Conservation (phyloP, 1,284 basidiomycete genomes). For the Schizophyllum commune region DNA sequence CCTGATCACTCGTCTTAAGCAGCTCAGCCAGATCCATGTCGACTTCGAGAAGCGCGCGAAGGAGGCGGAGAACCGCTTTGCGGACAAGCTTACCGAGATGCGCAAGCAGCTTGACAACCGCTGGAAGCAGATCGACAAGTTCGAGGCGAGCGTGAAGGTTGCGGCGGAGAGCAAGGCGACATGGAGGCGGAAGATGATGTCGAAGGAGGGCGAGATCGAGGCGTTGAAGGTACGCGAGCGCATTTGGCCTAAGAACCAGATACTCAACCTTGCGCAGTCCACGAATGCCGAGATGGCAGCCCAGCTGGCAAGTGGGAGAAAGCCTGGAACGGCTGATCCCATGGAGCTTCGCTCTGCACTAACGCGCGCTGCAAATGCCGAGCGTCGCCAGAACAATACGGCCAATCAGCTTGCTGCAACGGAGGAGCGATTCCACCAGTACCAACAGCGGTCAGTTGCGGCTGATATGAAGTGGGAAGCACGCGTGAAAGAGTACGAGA, state of each 20-base stretch:
- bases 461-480: slow-evolving; percentile 90
- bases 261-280: too few species aligned
- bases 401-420: slow-evolving; percentile 76
- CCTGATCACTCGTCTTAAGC: slow-evolving; percentile 81
- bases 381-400: slow-evolving; percentile 74
- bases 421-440: slow-evolving; percentile 74
- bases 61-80: slow-evolving; percentile 67
- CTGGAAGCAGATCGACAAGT: slow-evolving; percentile 91
- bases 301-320: slow-evolving; percentile 64
- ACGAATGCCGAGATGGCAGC: slow-evolving; percentile 72
- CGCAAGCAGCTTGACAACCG: slow-evolving; percentile 83
- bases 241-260: too few species aligned
- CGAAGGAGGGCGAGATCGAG: slow-evolving; percentile 88
- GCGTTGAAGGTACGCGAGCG: slow-evolving; percentile 62
- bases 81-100: slow-evolving; percentile 71
- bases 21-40: slow-evolving; percentile 74
- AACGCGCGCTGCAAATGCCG: slow-evolving; percentile 69
- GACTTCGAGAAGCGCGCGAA: slow-evolving; percentile 86
- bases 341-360: slow-evolving; percentile 63
- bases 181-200: slow-evolving; percentile 78
- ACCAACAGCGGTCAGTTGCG: slow-evolving; percentile 60
- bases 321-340: slow-evolving; percentile 57
- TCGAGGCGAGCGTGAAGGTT: slow-evolving; percentile 82
- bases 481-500: slow-evolving; percentile 86
- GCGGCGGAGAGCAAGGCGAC: slow-evolving; percentile 78